phyloP scores from a whole-genome alignment of 176 grass and related monocot species.

The Oryza nivara region DNA sequence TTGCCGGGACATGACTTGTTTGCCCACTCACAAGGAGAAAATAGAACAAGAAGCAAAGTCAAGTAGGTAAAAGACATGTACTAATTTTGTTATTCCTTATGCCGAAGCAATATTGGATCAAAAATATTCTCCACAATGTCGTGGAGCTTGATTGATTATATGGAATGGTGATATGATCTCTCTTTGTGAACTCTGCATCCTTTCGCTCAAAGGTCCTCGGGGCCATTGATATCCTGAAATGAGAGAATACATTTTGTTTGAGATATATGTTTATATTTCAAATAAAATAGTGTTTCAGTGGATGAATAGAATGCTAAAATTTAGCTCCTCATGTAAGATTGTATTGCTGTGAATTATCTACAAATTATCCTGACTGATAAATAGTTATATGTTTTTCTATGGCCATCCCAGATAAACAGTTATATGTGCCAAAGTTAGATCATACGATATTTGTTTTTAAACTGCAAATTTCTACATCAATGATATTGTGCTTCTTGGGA shows the following conservation, averaged over 20 bases:
- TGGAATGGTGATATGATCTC: not conserved
- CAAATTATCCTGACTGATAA: conserved; percentile 21
- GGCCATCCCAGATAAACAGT: not conserved
- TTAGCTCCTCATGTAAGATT: not conserved
- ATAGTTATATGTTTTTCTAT: not conserved
- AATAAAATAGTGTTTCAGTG: not conserved
- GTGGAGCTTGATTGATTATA: conserved; percentile 37
- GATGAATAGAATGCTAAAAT: not conserved
- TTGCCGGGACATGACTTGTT: conserved; percentile 1
- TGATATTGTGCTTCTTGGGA: not conserved
- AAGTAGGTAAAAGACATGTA: conserved; percentile 15
- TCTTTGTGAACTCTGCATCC: not conserved
- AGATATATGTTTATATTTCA: not conserved
- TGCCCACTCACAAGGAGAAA: not conserved
- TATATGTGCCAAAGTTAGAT: not conserved
- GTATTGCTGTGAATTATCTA: not conserved
- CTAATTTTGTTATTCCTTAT: not conserved
- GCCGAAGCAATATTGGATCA: conserved; percentile 27
- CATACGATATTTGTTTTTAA: not conserved
- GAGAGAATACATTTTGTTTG: conserved; percentile 1
- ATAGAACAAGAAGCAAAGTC: conserved; percentile 1
- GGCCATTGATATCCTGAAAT: conserved; percentile 58
- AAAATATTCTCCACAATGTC: conserved; percentile 30
- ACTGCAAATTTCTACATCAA: not conserved
- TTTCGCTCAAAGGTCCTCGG: conserved; percentile 48